These are phyloP conservation scores for Miamiensis avidus DNA, from an alignment of 169 alveolate species.

Conservation along the genomic window DNA sequence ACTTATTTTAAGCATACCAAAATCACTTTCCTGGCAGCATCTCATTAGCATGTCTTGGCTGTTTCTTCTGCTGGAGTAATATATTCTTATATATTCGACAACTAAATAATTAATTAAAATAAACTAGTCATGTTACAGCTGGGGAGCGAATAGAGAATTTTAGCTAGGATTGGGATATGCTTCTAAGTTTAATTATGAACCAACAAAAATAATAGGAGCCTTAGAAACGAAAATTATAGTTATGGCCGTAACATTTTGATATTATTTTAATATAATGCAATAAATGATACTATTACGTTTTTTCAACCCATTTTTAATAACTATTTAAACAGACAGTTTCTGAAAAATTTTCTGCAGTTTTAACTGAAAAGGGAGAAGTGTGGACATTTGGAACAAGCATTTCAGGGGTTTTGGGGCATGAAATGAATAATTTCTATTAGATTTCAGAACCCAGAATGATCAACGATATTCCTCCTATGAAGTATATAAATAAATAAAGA, in stretches of 20 bases:
- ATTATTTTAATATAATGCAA: too few relatives aligned
- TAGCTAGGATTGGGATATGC: slow-evolving; percentile 40
- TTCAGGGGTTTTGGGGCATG: slow-evolving; percentile 59
- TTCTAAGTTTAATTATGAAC: slow-evolving; percentile 29
- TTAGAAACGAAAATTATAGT: slow-evolving; percentile 35
- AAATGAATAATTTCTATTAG: slow-evolving; percentile 38
- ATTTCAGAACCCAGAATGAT: slow-evolving; percentile 45
- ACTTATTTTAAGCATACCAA: slow-evolving; percentile 26
- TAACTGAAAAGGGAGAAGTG: slow-evolving; percentile 58
- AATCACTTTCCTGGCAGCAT: slow-evolving; percentile 23
- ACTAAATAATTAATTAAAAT: not conserved
- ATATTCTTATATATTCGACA: too few relatives aligned
- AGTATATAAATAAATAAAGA: not conserved
- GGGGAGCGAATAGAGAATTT: slow-evolving; percentile 39
- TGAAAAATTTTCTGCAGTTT: slow-evolving; percentile 57
- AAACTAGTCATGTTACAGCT: slow-evolving; percentile 32
- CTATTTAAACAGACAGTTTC: slow-evolving; percentile 27
- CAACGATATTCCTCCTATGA: slow-evolving; percentile 42
- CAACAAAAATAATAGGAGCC: slow-evolving; percentile 34
- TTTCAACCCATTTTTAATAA: too few relatives aligned
- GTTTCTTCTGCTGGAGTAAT: slow-evolving; percentile 23
- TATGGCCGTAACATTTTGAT: not conserved
- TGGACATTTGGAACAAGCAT: slow-evolving; percentile 70
- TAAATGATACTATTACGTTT: not conserved
- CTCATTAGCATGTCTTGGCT: slow-evolving; percentile 39